phyloP scores from a whole-genome alignment of 768 basidiomycete genomes.

The Russula virescens region DNA sequence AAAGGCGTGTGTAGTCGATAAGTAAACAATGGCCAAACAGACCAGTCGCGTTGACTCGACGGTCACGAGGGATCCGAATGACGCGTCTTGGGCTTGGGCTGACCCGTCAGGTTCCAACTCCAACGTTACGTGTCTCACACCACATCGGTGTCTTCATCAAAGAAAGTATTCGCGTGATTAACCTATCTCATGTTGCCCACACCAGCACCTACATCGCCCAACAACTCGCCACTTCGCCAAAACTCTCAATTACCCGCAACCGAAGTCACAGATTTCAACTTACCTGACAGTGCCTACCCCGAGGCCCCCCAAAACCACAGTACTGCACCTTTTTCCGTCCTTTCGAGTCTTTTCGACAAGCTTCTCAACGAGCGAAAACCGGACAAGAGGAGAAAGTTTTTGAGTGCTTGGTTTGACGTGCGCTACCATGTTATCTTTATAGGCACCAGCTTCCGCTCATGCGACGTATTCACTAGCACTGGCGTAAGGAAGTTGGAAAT shows the following conservation, averaged over 20 bases:
- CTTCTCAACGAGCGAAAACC: conserved; percentile 67
- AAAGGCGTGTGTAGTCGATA: background rate
- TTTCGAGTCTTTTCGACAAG: conserved; percentile 69
- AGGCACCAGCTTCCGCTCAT: background rate
- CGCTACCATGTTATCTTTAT: conserved; percentile 27
- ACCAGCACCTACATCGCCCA: conserved; percentile 57
- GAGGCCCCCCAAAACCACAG: conserved; percentile 59
- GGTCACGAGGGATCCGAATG: conserved; percentile 7
- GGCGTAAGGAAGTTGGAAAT: conserved; percentile 79
- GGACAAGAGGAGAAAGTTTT: conserved; percentile 61
- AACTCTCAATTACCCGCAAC: background rate
- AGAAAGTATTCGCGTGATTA: background rate
- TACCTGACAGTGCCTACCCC: conserved; percentile 38
- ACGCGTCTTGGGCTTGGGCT: background rate
- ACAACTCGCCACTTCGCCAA: conserved; percentile 37
- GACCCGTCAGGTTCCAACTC: too few relatives aligned
- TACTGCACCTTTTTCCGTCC: conserved; percentile 63
- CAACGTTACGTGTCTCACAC: too few relatives aligned
- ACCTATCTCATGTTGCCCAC: conserved; percentile 53
- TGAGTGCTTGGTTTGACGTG: conserved; percentile 81
- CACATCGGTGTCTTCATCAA: too few relatives aligned
- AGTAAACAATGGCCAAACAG: conserved; percentile 21
- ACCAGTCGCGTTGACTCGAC: conserved; percentile 12
- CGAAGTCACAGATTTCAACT: background rate
- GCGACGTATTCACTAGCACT: conserved; percentile 48